Evolutionary conservation across 345 rosid species (phyloP).

Genomic region (Syzygium aqueum): DNA sequence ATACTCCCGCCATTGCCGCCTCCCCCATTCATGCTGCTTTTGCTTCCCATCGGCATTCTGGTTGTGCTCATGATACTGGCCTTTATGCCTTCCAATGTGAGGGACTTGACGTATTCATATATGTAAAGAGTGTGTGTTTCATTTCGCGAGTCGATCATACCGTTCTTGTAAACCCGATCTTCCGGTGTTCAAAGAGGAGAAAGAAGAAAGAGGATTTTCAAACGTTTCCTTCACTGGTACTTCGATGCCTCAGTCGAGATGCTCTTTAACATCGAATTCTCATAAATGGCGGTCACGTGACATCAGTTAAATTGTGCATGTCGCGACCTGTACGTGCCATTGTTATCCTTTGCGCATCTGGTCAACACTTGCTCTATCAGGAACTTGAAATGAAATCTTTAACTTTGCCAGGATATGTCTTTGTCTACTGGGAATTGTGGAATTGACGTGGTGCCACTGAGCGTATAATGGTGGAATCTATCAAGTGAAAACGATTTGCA

Average conservation of each 20-base stretch:
- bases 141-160: background rate
- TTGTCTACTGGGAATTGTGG: background rate
- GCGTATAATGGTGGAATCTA: background rate
- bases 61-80: conserved; percentile 62
- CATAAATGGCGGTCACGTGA: background rate
- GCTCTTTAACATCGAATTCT: background rate
- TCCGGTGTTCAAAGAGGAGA: background rate
- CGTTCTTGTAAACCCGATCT: background rate
- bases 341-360: background rate
- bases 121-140: background rate
- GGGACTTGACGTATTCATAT: conserved; percentile 31
- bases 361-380: background rate
- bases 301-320: background rate
- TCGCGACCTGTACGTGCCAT: background rate
- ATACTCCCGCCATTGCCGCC: conserved; percentile 82
- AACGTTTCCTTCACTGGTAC: background rate
- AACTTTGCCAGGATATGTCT: background rate
- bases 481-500: background rate
- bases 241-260: background rate
- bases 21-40: conserved; percentile 69
- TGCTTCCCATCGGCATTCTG: conserved; percentile 66
- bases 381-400: background rate
- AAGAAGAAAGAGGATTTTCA: background rate
- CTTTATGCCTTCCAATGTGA: conserved; percentile 50
- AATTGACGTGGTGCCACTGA: background rate